phyloP scores from a whole-genome alignment of 441 rosid species.

The Jatropha multifida region DNA sequence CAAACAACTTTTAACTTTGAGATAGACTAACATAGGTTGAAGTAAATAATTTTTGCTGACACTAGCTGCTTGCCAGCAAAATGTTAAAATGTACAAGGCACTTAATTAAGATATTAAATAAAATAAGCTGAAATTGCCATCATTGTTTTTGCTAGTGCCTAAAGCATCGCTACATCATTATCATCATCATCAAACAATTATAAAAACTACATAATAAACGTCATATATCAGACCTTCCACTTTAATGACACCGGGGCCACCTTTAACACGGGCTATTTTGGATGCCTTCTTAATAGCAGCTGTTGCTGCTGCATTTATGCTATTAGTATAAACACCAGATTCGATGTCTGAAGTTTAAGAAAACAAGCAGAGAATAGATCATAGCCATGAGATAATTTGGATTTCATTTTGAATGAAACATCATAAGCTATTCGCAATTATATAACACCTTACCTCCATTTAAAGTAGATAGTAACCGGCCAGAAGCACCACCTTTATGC shows the following conservation, averaged over 20 bases:
- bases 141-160: not conserved
- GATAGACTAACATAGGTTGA: not conserved
- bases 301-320: conserved; percentile 26
- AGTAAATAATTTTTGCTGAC: not conserved
- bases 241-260: conserved; percentile 39
- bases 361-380: conserved; percentile 20
- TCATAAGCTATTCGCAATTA: conserved; percentile 9
- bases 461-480: conserved; percentile 40
- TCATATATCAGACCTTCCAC: conserved; percentile 41
- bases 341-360: conserved; percentile 39
- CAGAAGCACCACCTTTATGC: conserved; percentile 55
- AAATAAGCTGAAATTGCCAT: not conserved
- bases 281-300: conserved; percentile 45
- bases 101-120: not conserved
- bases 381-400: conserved; percentile 11
- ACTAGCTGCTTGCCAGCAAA: not conserved
- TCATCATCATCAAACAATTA: conserved; percentile 7
- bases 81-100: not conserved
- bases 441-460: conserved; percentile 37
- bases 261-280: conserved; percentile 42
- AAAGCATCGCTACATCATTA: not conserved
- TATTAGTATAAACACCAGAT: conserved; percentile 33
- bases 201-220: conserved; percentile 7
- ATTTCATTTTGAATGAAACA: not conserved
- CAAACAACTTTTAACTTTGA: not conserved